Evolutionary conservation across 768 basidiomycete genomes (phyloP).

Genomic region (Lepiota venenata): DNA sequence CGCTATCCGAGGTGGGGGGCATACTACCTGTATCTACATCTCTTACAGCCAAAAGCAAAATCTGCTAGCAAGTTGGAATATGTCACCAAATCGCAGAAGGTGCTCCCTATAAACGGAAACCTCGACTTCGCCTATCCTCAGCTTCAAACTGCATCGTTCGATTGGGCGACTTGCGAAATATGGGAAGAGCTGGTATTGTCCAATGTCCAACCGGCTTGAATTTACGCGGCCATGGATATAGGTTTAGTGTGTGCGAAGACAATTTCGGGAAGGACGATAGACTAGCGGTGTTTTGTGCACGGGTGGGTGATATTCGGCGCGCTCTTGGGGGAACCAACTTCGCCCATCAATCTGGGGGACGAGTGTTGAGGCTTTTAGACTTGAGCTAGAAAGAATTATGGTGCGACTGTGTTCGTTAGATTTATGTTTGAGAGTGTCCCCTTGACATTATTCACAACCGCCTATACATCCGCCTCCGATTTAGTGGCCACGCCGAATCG

Average conservation of each 20-base stretch:
- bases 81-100: not conserved
- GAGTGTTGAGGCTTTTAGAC: conserved; percentile 47
- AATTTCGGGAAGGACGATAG: conserved; percentile 41
- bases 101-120: conserved; percentile 4
- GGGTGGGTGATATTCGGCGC: conserved; percentile 35
- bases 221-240: conserved; percentile 12
- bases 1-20: too few relatives aligned
- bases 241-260: conserved; percentile 35
- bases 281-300: conserved; percentile 49
- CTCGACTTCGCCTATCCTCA: conserved; percentile 2
- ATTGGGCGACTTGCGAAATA: conserved; percentile 43
- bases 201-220: not conserved
- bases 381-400: conserved; percentile 46
- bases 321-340: conserved; percentile 26
- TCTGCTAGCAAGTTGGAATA: not conserved
- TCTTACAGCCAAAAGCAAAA: not conserved
- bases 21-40: not conserved
- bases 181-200: conserved; percentile 41
- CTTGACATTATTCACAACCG: too few relatives aligned
- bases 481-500: conserved; percentile 60
- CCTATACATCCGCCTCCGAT: conserved; percentile 17
- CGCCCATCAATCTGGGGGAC: conserved; percentile 25
- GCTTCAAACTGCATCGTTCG: conserved; percentile 26
- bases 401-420: conserved; percentile 32
- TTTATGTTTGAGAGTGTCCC: conserved; percentile 25